Evolutionary conservation across 2,329 filamentous ascomycete genomes (phyloP).

Genomic region (Massarina eburnea): DNA sequence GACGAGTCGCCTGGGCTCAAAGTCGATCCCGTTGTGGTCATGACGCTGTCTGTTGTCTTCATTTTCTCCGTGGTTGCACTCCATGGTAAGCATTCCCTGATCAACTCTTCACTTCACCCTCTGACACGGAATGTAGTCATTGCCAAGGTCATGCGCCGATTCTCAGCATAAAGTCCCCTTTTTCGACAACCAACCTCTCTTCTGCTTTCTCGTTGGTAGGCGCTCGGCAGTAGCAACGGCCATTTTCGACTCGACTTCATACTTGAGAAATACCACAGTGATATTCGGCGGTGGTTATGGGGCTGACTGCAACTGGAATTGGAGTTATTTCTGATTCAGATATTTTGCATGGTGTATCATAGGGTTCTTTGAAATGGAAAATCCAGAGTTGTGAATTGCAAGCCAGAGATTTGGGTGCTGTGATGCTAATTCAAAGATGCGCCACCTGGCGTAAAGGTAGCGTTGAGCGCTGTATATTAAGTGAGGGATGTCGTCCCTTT

Average conservation of each 20-base stretch:
- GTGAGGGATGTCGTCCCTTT: too few relatives aligned
- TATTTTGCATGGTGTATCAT: conserved; percentile 39
- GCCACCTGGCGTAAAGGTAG: too few relatives aligned
- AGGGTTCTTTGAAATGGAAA: conserved; percentile 28
- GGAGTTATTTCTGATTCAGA: conserved; percentile 15
- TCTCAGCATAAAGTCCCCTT: conserved; percentile 57
- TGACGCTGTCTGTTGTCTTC: conserved; percentile 95
- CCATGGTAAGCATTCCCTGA: conserved; percentile 71
- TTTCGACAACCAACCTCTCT: conserved; percentile 10
- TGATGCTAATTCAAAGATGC: too few relatives aligned
- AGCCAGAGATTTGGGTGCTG: too few relatives aligned
- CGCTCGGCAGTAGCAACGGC: conserved; percentile 24
- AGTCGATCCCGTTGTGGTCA: conserved; percentile 95
- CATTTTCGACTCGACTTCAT: conserved; percentile 4
- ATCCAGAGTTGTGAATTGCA: conserved; percentile 1
- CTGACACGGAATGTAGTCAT: conserved; percentile 65
- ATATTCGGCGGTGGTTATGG: conserved; percentile 6
- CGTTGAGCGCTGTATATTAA: too few relatives aligned
- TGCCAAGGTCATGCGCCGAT: conserved; percentile 90
- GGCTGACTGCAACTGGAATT: background rate
- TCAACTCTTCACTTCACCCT: background rate
- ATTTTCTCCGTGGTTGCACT: conserved; percentile 98
- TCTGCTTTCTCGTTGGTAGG: conserved; percentile 11
- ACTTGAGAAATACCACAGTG: conserved; percentile 4
- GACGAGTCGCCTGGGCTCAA: conserved; percentile 97